Conservation (phyloP, 2,329 filamentous ascomycete species). For the Colletotrichum scovillei region DNA sequence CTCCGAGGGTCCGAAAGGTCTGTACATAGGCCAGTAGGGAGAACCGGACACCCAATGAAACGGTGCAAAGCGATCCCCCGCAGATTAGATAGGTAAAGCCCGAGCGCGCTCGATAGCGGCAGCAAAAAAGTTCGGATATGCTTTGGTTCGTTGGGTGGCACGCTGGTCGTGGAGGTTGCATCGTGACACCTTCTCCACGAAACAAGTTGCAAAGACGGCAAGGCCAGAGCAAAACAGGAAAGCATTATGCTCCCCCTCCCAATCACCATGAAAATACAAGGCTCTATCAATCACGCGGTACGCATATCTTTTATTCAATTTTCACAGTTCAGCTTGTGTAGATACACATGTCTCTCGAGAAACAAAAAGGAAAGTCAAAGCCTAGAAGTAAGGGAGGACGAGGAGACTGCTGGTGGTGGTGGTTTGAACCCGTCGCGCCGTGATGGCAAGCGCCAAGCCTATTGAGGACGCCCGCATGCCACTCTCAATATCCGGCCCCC, state of each 20-base stretch:
- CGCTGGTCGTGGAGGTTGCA: background rate
- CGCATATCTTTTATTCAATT: too few relatives aligned
- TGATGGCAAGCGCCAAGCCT: background rate
- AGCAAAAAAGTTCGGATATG: background rate
- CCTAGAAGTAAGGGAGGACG: background rate
- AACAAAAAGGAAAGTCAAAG: too few relatives aligned
- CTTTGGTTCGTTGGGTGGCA: background rate
- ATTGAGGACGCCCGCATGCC: background rate
- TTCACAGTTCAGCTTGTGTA: background rate
- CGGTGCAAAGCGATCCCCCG: background rate
- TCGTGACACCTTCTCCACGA: background rate
- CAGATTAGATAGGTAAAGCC: background rate
- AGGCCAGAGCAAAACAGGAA: background rate
- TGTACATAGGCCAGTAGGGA: background rate
- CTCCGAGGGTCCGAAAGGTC: background rate
- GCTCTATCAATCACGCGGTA: too few relatives aligned
- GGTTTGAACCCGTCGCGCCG: background rate
- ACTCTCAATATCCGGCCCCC: conserved; percentile 2
- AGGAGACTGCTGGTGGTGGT: background rate
- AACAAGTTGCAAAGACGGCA: too few relatives aligned
- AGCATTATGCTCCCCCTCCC: too few relatives aligned
- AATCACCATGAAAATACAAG: background rate
- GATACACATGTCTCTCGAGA: background rate
- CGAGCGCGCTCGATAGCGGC: background rate
- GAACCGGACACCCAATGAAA: background rate